These are phyloP conservation scores for Xylaria sp. DNA, from an alignment of 2,329 filamentous ascomycete species.

Conservation along the genomic window DNA sequence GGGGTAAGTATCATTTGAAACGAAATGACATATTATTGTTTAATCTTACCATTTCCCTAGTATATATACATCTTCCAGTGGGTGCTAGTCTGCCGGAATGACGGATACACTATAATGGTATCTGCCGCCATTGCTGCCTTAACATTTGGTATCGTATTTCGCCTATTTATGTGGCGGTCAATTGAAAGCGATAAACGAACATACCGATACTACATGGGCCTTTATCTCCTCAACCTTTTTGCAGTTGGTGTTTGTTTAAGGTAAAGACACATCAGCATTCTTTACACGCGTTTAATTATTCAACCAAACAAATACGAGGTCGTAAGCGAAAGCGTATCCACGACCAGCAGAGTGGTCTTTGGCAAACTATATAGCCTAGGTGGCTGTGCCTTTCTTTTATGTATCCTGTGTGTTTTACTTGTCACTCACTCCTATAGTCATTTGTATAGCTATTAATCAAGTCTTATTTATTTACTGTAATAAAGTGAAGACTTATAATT, in stretches of 20 bases:
- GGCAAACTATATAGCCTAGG: too few relatives aligned
- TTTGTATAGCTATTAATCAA: too few relatives aligned
- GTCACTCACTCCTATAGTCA: too few relatives aligned
- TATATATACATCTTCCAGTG: slow-evolving; percentile 17
- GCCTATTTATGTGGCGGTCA: slow-evolving; percentile 14
- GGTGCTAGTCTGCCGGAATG: slow-evolving; percentile 7
- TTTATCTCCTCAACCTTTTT: slow-evolving; percentile 17
- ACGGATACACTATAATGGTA: slow-evolving; percentile 1
- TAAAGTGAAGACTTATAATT: too few relatives aligned
- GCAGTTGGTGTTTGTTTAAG: slow-evolving; percentile 10
- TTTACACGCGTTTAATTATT: background rate
- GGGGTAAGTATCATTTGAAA: slow-evolving; percentile 8
- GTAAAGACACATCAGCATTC: background rate
- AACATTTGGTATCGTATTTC: slow-evolving; percentile 2
- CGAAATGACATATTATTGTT: background rate
- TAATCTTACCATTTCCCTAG: slow-evolving; percentile 1
- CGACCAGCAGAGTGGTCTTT: too few relatives aligned
- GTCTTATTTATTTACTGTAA: too few relatives aligned
- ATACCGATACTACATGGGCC: slow-evolving; percentile 10
- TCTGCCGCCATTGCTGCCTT: slow-evolving; percentile 7
- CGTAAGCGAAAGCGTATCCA: too few relatives aligned
- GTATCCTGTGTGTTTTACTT: too few relatives aligned
- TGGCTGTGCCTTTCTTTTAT: too few relatives aligned
- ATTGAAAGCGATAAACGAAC: slow-evolving; percentile 20
- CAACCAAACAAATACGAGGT: background rate